Evolutionary conservation across 352 stramenopile species (phyloP), one percentile per base, ranked within the genome.

Genomic region (Globisporangium rhizosaccharum): DNA sequence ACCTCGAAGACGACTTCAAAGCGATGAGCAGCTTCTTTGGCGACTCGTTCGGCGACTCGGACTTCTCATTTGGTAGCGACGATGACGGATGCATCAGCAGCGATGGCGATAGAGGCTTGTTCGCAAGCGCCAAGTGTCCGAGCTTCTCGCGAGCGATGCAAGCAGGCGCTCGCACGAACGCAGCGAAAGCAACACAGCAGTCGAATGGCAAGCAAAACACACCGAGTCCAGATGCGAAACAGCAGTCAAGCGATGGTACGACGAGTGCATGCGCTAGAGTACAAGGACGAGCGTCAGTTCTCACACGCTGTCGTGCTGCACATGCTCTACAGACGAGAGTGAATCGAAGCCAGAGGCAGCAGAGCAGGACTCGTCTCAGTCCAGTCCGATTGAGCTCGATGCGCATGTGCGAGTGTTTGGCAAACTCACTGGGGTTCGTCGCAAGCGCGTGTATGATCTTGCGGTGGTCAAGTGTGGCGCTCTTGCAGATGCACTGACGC

Each of bases 11-110:
- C 10, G 75, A 84, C 11, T 68, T 89, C 23, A 65, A 72, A 62
- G 63, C 71, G 18, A 75, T 87, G 70, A 67, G 68, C 56, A 68
- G 73, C 51, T 66, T 85, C 8, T 73, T 87, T 41, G 63, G 70
- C 44, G 36, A 53, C 7, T 65, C 63, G 1, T 59, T 61, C 18
- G 67, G 51, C 6, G 58, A 59, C 23, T 64, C 63, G 17, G 62
- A 68, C 41, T 71, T 59, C 55, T 54, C 57, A 28, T 65, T 63
- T 47, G 25, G 8, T 20, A 57, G 49, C 39, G 61, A 26, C 26
- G 36, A 46, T 5, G 51, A 61, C 11, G 55, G 45, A 28, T 53
- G 25, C 17, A 46, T 26, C 45, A 49, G 54, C 51, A 55, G 59
- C 11, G 46, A 56, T 20, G n/a, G n/a, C n/a, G n/a, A n/a, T n/a